These are phyloP conservation scores for Pascua guehoae DNA, from an alignment of 1,284 basidiomycete genomes.

Conservation along the genomic window DNA sequence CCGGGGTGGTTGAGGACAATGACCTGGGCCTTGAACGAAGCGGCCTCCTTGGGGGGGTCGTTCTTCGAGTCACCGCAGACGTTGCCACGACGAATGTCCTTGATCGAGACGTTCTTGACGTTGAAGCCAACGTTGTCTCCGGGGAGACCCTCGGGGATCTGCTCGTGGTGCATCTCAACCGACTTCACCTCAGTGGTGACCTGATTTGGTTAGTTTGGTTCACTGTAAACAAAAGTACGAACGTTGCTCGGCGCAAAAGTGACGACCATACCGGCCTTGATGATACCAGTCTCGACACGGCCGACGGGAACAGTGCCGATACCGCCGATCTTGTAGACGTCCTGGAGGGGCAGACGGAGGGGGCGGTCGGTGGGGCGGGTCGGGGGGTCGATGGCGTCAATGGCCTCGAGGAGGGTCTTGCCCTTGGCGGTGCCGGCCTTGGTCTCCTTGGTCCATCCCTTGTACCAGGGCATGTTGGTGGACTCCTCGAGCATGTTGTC, in stretches of 20 bases:
- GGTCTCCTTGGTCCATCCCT: conserved; percentile 96
- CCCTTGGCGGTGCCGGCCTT: conserved; percentile 91
- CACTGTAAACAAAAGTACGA: neutral
- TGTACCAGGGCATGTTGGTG: conserved; percentile 97
- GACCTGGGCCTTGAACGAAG: conserved; percentile 99
- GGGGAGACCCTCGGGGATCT: conserved; percentile 88
- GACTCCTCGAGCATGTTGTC: conserved; percentile 99
- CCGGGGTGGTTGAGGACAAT: conserved; percentile 99
- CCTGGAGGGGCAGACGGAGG: conserved; percentile 99
- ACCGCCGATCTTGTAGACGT: conserved; percentile 99
- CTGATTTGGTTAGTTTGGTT: conserved; percentile 36
- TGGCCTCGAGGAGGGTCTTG: conserved; percentile 99
- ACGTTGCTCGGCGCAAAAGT: conserved; percentile 87
- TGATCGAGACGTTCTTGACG: conserved; percentile 97
- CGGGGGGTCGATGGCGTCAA: conserved; percentile 98
- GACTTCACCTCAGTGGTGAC: conserved; percentile 81
- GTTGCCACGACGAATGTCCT: conserved; percentile 99
- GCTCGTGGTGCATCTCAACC: conserved; percentile 99
- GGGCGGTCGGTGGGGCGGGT: conserved; percentile 97
- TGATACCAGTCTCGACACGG: conserved; percentile 99
- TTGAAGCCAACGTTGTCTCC: conserved; percentile 87
- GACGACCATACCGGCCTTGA: conserved; percentile 99
- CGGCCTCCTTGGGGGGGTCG: conserved; percentile 98
- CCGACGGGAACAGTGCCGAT: conserved; percentile 99
- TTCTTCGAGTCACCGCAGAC: conserved; percentile 99